phyloP scores from a whole-genome alignment of 78 protist species.

The Speleostelium caveatum region DNA sequence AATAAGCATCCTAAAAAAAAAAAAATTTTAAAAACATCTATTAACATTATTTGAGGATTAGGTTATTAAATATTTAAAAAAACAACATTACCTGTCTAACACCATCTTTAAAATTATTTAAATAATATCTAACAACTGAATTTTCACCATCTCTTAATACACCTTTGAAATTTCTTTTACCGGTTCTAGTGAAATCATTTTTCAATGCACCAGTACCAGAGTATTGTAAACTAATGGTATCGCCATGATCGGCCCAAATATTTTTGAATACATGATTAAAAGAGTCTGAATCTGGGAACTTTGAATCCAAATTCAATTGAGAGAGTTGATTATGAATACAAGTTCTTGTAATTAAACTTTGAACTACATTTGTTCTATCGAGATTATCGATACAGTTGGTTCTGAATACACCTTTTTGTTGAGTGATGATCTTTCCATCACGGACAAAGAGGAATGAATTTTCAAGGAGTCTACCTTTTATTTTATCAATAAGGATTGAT shows the following conservation, averaged over 20 bases:
- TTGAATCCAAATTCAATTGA: neutral
- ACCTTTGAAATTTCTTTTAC: conserved; percentile 61
- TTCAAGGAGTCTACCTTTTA: neutral
- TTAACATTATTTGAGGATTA: too few species aligned
- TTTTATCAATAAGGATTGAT: conserved; percentile 39
- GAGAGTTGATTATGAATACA: conserved; percentile 37
- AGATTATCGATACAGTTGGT: conserved; percentile 97
- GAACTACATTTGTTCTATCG: conserved; percentile 97
- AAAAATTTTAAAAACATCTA: too few species aligned
- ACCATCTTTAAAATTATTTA: conserved; percentile 79
- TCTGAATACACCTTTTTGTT: conserved; percentile 89
- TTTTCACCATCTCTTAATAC: conserved; percentile 66
- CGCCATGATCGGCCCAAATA: conserved; percentile 86
- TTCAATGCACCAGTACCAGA: conserved; percentile 86
- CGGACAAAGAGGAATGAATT: conserved; percentile 17
- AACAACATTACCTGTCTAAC: conserved; percentile 42
- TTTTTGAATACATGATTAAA: conserved; percentile 43
- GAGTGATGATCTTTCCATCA: conserved; percentile 5
- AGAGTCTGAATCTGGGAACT: neutral
- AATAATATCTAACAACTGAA: conserved; percentile 59
- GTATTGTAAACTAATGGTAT: conserved; percentile 66
- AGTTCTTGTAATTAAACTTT: conserved; percentile 71
- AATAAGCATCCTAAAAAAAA: neutral
- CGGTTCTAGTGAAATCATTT: conserved; percentile 80
- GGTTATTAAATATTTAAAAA: neutral